A percentile compares a stretch with the other conserved stretches of the same genome.
Evolutionary conservation across 1,284 basidiomycete species (phyloP).

Genomic region (Wolfiporia cocos): DNA sequence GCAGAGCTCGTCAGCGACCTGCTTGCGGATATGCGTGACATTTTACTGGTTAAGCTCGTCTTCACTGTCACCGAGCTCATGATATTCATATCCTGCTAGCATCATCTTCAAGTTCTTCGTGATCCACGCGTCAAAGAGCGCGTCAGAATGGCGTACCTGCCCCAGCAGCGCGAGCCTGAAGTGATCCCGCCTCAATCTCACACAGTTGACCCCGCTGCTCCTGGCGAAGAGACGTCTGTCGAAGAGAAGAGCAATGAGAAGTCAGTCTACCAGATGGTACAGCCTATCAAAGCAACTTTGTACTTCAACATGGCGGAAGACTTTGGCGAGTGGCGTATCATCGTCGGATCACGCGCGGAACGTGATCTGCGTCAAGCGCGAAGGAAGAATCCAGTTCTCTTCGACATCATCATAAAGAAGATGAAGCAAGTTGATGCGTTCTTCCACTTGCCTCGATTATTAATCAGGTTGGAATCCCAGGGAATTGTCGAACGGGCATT

Average conservation of each 20-base stretch:
- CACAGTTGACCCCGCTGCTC: not conserved
- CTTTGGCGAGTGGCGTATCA: constrained; percentile 45
- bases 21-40: not conserved
- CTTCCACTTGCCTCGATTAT: not conserved
- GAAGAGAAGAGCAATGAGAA: not conserved
- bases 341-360: constrained; percentile 34
- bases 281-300: constrained; percentile 22
- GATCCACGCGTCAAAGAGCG: not conserved
- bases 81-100: not conserved
- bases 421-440: constrained; percentile 32
- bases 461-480: constrained; percentile 25
- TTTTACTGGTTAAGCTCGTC: not conserved
- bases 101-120: not conserved
- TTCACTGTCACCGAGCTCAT: not conserved
- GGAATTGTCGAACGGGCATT: constrained; percentile 58
- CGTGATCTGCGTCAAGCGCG: constrained; percentile 31
- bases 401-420: constrained; percentile 41
- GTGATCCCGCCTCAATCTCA: not conserved
- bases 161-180: not conserved
- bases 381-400: constrained; percentile 32
- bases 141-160: not conserved
- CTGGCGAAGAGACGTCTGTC: not conserved
- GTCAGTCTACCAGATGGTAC: not conserved
- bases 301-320: constrained; percentile 38
- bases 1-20: not conserved